phyloP scores from a whole-genome alignment of 176 grass and related monocot species.

The Saccharum officinarum region DNA sequence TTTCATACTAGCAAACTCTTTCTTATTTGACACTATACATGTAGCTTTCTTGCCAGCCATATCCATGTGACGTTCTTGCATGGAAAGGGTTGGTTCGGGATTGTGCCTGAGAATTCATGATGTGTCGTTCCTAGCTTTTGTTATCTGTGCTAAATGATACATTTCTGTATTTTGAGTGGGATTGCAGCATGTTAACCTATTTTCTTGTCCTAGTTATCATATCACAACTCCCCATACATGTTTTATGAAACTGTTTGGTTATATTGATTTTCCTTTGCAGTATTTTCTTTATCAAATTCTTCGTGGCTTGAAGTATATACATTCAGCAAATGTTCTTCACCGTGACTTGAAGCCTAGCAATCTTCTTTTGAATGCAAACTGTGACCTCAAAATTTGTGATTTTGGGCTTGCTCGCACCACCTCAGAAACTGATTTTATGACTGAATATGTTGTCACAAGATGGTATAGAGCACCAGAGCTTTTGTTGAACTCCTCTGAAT shows the following conservation, averaged over 20 bases:
- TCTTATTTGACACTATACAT: slow-evolving; percentile 16
- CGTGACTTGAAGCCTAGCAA: slow-evolving; percentile 99
- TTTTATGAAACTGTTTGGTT: slow-evolving; percentile 26
- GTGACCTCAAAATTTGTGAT: slow-evolving; percentile 98
- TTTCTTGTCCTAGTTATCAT: background rate
- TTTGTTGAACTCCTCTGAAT: slow-evolving; percentile 94
- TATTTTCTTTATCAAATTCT: slow-evolving; percentile 99
- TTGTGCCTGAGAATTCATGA: background rate
- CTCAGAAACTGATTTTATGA: slow-evolving; percentile 99
- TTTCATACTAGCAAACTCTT: background rate
- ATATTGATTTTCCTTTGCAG: slow-evolving; percentile 47
- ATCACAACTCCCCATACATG: background rate
- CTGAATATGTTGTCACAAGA: slow-evolving; percentile 99
- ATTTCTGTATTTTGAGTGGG: background rate
- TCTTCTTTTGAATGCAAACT: slow-evolving; percentile 98
- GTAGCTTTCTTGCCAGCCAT: background rate
- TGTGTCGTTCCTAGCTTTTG: background rate
- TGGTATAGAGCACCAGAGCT: slow-evolving; percentile 98
- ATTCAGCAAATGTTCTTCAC: slow-evolving; percentile 98
- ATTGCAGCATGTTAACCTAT: background rate
- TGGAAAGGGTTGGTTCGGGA: background rate
- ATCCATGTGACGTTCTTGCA: background rate
- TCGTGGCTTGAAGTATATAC: slow-evolving; percentile 97
- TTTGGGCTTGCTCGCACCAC: slow-evolving; percentile 99
- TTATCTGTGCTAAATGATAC: background rate